Evolutionary conservation across 2,329 filamentous ascomycete genomes (phyloP).

Genomic region (Emergomyces africanus): DNA sequence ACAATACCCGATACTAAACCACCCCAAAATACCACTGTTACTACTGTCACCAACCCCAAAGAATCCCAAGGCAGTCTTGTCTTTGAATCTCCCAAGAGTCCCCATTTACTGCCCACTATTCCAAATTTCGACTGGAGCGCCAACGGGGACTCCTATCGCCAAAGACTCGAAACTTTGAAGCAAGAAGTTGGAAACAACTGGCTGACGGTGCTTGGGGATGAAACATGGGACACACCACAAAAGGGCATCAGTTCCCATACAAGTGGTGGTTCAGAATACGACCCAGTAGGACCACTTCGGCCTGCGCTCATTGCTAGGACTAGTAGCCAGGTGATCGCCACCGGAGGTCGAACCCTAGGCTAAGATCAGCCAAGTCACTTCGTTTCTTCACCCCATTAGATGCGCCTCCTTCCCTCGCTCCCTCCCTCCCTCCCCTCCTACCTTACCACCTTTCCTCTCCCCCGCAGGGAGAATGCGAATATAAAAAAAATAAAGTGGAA

Average conservation of each 20-base stretch:
- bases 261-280: slow-evolving; percentile 19
- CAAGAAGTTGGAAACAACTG: slow-evolving; percentile 79
- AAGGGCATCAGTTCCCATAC: slow-evolving; percentile 18
- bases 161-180: slow-evolving; percentile 75
- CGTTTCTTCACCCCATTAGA: neutral
- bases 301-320: slow-evolving; percentile 23
- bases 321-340: slow-evolving; percentile 29
- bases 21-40: neutral
- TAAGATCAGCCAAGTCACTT: slow-evolving; percentile 7
- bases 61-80: slow-evolving; percentile 1
- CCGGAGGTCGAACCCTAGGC: slow-evolving; percentile 27
- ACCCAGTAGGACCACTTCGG: slow-evolving; percentile 20
- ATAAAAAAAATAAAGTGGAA: neutral
- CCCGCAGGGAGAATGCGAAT: neutral
- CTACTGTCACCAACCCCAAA: neutral
- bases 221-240: slow-evolving; percentile 40
- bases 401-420: neutral
- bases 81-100: neutral
- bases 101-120: slow-evolving; percentile 15
- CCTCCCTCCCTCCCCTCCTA: neutral
- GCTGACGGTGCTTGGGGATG: slow-evolving; percentile 73
- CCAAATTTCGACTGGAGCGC: slow-evolving; percentile 26
- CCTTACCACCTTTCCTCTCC: neutral
- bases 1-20: neutral
- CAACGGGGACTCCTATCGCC: slow-evolving; percentile 66